phyloP scores from a whole-genome alignment of 176 grass and related monocot genomes.

The Neostapfia colusana region DNA sequence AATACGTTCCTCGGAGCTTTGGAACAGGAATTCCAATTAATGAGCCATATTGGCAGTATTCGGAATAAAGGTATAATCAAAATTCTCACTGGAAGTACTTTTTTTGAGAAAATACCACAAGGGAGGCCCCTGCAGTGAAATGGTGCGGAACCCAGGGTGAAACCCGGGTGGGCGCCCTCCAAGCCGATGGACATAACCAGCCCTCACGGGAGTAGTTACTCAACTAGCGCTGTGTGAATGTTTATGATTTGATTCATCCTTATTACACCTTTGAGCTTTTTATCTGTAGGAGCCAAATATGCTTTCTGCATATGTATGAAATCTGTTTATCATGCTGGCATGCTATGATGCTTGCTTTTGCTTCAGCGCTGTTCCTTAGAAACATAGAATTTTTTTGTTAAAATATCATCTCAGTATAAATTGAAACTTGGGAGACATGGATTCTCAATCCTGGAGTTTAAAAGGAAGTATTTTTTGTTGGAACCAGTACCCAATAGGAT shows the following conservation, averaged over 20 bases:
- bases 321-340: constrained; percentile 9
- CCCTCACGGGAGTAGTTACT: no score
- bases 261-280: not conserved
- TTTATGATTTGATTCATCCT: not conserved
- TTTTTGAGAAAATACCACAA: no score
- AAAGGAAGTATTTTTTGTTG: constrained; percentile 9
- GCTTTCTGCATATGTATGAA: constrained; percentile 26
- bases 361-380: not conserved
- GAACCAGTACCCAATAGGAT: constrained; percentile 21
- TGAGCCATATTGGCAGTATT: constrained; percentile 60
- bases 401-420: constrained; percentile 12
- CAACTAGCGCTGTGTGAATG: not conserved
- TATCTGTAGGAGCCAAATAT: constrained; percentile 5
- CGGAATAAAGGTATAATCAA: constrained; percentile 61
- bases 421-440: not conserved
- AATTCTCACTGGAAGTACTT: constrained; percentile 3
- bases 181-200: no score
- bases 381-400: constrained; percentile 21
- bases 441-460: constrained; percentile 16
- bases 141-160: no score
- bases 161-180: no score
- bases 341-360: constrained; percentile 16
- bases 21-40: constrained; percentile 74
- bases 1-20: constrained; percentile 78
- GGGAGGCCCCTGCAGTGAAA: no score